A percentile compares a stretch with the other conserved stretches of the same genome.
phyloP scores from a whole-genome alignment of 1,139 yeast genomes.

The Diutina catenulata region DNA sequence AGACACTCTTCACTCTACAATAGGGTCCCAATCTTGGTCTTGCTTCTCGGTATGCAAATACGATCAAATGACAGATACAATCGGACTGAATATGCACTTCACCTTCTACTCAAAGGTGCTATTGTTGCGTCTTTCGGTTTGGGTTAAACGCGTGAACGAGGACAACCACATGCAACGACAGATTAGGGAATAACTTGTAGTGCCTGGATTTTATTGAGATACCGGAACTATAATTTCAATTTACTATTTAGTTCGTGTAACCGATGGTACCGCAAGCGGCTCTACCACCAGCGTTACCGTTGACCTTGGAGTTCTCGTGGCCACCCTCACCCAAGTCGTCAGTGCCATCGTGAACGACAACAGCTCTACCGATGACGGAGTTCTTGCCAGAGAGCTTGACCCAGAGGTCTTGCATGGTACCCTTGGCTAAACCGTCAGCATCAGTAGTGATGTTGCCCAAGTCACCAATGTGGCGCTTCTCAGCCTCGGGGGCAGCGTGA shows the following conservation, averaged over 20 bases:
- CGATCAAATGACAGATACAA: too few relatives aligned
- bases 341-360: constrained; percentile 87
- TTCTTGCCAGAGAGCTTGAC: constrained; percentile 75
- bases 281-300: constrained; percentile 98
- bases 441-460: constrained; percentile 90
- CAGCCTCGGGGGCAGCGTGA: constrained; percentile 93
- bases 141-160: too few relatives aligned
- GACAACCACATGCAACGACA: too few relatives aligned
- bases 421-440: constrained; percentile 79
- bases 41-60: too few relatives aligned
- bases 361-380: constrained; percentile 89
- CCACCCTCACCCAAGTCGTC: constrained; percentile 98
- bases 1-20: too few relatives aligned
- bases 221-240: too few relatives aligned
- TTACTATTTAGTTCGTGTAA: constrained; percentile 34
- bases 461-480: constrained; percentile 92
- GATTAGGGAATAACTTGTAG: too few relatives aligned
- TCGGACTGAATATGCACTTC: too few relatives aligned
- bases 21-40: too few relatives aligned
- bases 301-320: constrained; percentile 83
- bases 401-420: constrained; percentile 64
- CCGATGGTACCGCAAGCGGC: constrained; percentile 99
- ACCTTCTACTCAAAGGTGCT: too few relatives aligned
- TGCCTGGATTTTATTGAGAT: too few relatives aligned
- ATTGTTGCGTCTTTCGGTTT: too few relatives aligned